Base-by-base conservation (phyloP, 1,284 basidiomycete genomes). In the Leccinum subspadiceum region DNA sequence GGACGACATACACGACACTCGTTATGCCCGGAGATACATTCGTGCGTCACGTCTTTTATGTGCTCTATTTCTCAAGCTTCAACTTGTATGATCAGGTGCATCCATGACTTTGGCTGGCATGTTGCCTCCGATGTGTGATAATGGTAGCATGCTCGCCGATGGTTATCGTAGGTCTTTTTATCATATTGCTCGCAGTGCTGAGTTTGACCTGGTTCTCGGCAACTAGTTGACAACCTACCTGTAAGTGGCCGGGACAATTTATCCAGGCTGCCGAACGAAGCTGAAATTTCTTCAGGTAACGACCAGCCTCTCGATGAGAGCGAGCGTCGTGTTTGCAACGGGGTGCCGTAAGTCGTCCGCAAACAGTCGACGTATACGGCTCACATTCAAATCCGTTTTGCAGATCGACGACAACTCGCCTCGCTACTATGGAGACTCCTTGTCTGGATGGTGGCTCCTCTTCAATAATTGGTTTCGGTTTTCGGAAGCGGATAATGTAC, bases 81-180 rank as follows among this genome's bases (percentile, higher is more conserved):
- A 35, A 52, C 22, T 48, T 13, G 7, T 35, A 54, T 61, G 22
- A 39, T 35, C 48, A 85, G 93, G 96, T 60, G 97, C 94, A 5
- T 97, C 95, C 1, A 99, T 99, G 97, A 94, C 96, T 1, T 78
- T 99, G 62, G 95, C 96, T 20, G 97, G 96, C 64, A 80, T 99
- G 44, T 78, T 99, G 2, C 97, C 97, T 5, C 97, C 97, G 0
- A 76, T 99, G 9, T 96, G 95, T 65, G 95, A 99, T 70, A 92
- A 96, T 64, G 97, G 97, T 3, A 89, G 89, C 68, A 89, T 95
- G 79, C 80, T 96, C n/a, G 95, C 97, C 3, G 94, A 97, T 67
- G 95, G 94, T 51, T 97, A 97, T 73, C 84, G 90, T 92, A 70
- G 74, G 88, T 78, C 49, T 17, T 51, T 56, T 22, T 24, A n/a